Base-by-base conservation (phyloP, 2,329 filamentous ascomycete species). In the Penicillium sp. region DNA sequence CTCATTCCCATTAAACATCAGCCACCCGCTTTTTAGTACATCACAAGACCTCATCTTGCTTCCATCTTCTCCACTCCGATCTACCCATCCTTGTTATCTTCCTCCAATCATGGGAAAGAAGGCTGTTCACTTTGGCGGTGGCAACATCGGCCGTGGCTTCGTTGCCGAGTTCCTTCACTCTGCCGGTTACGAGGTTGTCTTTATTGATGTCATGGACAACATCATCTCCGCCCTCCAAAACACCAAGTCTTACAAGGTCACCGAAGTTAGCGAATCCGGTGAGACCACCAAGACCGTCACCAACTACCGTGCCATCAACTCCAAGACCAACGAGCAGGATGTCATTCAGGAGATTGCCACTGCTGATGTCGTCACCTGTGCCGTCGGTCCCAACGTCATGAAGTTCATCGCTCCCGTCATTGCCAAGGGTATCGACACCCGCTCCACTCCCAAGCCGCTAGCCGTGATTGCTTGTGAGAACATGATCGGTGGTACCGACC, bases 401-500 rank as follows among this genome's bases (percentile, higher is more conserved):
- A 91, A 89, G 75, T 96, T 95, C 74, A 93, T 98, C 67, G 93
- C 93, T 41, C 88, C 92, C 23, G 87, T 91, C 63, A 95, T 98
- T 62, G 92, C 92, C 67, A 93, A 95, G 79, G 93, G 89, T 60
- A 89, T 98, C 57, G 86, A 92, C 68, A 80, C 80, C 58, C 87
- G 93, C 57, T 79, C 83, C 24, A 70, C 72, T 40, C 69, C 76
- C 47, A 80, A 81, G 55, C 91, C 92, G 6, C 74, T 97, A 37
- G 84, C 91, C 20, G 88, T 98, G 67, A 95, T 98, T 74, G 93
- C 93, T 50, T 98, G 93, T 74, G 93, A 98, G 78, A 98, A 98
- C 73, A 89, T 89, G 69, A 96, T 97, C 68, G 89, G 89, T 58
- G 93, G 90, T 64, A 97, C 93, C 43, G 88, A 93, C 68, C 89